Evolutionary conservation across 805 yeast species (phyloP).

Genomic region (Starmerella etchellsii): DNA sequence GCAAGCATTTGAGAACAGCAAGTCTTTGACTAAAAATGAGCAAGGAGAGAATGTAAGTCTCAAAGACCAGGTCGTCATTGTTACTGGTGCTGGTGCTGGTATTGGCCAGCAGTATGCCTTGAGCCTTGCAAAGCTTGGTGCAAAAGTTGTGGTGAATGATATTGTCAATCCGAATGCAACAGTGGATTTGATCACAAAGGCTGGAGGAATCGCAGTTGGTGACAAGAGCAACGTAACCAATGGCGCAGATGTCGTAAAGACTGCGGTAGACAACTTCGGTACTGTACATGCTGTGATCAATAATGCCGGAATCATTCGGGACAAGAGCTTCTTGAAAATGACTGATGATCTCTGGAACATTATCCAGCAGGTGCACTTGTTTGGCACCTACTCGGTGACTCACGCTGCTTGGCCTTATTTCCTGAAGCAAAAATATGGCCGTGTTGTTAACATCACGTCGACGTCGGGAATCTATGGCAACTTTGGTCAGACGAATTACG

Average conservation of each 20-base stretch:
- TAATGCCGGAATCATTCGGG: slow-evolving; percentile 91
- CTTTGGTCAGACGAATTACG: slow-evolving; percentile 94
- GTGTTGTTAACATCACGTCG: slow-evolving; percentile 77
- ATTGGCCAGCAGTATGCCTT: slow-evolving; percentile 84
- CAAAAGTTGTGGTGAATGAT: slow-evolving; percentile 89
- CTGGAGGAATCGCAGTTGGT: slow-evolving; percentile 72
- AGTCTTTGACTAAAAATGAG: slow-evolving; percentile 40
- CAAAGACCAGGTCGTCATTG: slow-evolving; percentile 71
- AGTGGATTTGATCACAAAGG: slow-evolving; percentile 57
- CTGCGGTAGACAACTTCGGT: slow-evolving; percentile 67
- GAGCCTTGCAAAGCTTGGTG: slow-evolving; percentile 79
- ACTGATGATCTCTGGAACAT: slow-evolving; percentile 69
- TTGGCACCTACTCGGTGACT: slow-evolving; percentile 68
- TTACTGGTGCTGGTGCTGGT: slow-evolving; percentile 94
- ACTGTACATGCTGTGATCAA: slow-evolving; percentile 74
- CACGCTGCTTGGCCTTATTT: slow-evolving; percentile 91
- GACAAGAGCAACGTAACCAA: slow-evolving; percentile 76
- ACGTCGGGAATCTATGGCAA: slow-evolving; percentile 96
- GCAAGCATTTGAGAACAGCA: slow-evolving; percentile 41
- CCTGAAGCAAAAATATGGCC: slow-evolving; percentile 62
- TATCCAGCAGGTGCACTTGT: slow-evolving; percentile 68
- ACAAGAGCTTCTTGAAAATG: slow-evolving; percentile 77
- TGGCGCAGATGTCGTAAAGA: slow-evolving; percentile 60
- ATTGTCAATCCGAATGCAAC: slow-evolving; percentile 58
- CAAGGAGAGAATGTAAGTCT: slow-evolving; percentile 49